Evolutionary conservation across 768 basidiomycete species (phyloP).

Genomic region (Rhodotorula diobovata): DNA sequence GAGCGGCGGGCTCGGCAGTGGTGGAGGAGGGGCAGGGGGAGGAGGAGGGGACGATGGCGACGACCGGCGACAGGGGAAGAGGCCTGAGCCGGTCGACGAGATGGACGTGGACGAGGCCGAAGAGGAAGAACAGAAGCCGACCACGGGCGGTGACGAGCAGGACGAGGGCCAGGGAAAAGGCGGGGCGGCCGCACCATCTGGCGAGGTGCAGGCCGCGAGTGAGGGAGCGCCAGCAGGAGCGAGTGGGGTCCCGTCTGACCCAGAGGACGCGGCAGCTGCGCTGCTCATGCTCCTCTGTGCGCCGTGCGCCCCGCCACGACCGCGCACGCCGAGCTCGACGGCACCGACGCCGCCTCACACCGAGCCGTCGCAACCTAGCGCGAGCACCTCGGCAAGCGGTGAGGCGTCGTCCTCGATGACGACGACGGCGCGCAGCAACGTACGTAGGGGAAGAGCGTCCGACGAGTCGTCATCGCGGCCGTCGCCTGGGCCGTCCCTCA

Average conservation of each 20-base stretch:
- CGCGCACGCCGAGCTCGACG: not conserved
- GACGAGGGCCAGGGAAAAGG: not conserved
- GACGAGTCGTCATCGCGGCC: not conserved
- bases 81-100: slow-evolving; percentile 3
- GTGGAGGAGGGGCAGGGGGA: slow-evolving; percentile 1
- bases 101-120: not conserved
- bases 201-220: not conserved
- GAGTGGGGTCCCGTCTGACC: not conserved
- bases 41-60: slow-evolving; percentile 7
- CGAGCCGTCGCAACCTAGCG: not conserved
- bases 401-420: not conserved
- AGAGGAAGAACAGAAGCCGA: not conserved
- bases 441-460: not conserved
- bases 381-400: not conserved
- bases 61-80: not conserved
- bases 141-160: slow-evolving; percentile 3
- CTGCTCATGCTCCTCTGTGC: slow-evolving; percentile 2
- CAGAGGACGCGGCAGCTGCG: slow-evolving; percentile 6
- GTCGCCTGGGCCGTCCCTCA: not conserved
- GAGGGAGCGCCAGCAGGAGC: not conserved
- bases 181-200: not conserved
- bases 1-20: not conserved
- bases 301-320: not conserved
- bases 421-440: slow-evolving; percentile 2
- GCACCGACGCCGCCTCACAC: not conserved